phyloP scores from a whole-genome alignment of 1,284 basidiomycete species.

The Chalciporus sp. region DNA sequence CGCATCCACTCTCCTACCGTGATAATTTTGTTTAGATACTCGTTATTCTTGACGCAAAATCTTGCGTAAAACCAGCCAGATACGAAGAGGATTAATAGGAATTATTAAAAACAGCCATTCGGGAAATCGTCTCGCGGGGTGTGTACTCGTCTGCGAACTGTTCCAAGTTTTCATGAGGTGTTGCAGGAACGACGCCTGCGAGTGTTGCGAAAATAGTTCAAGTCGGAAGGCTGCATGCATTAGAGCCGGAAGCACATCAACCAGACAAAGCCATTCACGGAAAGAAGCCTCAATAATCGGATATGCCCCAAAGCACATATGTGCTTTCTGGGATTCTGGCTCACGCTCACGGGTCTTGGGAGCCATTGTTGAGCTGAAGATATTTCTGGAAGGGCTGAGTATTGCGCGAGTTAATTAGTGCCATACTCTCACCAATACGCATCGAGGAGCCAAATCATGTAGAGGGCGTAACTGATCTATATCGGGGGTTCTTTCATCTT shows the following conservation, averaged over 20 bases:
- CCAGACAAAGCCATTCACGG: not conserved
- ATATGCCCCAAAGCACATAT: not conserved
- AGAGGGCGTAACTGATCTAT: constrained; percentile 16
- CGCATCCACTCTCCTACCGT: constrained; percentile 9
- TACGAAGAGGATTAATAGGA: constrained; percentile 18
- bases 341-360: not conserved
- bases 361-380: not conserved
- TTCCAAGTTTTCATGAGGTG: too few relatives aligned
- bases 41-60: not conserved
- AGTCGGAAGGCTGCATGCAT: too few relatives aligned
- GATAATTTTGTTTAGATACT: constrained; percentile 13
- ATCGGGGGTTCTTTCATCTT: constrained; percentile 1
- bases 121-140: too few relatives aligned
- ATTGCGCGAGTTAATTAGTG: not conserved
- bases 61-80: not conserved
- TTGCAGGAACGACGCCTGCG: too few relatives aligned
- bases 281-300: not conserved
- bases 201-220: too few relatives aligned
- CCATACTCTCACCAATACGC: not conserved
- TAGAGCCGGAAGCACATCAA: not conserved
- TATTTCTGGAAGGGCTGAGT: not conserved
- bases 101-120: constrained; percentile 2
- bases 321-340: not conserved
- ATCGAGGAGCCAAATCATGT: not conserved
- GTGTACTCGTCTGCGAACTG: not conserved